Evolutionary conservation across 1,284 basidiomycete genomes (phyloP).

Genomic region (Pholiota adiposa): DNA sequence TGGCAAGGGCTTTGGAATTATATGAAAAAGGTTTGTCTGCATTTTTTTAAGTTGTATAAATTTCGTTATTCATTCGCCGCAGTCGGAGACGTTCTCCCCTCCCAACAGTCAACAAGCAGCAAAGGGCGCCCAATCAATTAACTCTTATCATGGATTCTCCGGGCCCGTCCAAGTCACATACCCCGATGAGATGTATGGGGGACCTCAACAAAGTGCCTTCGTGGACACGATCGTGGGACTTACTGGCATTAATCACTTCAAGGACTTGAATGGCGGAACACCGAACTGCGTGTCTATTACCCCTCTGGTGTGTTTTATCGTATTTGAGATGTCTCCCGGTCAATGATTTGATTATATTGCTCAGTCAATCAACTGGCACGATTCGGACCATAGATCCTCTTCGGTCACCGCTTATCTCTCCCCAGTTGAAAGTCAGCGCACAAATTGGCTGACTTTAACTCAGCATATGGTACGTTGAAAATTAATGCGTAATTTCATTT

Average conservation of each 20-base stretch:
- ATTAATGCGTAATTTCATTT: not conserved
- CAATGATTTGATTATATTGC: not conserved
- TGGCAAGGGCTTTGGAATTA: constrained; percentile 56
- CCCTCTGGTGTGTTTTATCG: constrained; percentile 39
- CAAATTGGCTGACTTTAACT: constrained; percentile 40
- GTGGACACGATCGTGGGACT: constrained; percentile 49
- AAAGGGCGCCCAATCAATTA: constrained; percentile 51
- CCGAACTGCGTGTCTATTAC: constrained; percentile 61
- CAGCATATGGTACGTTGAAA: constrained; percentile 30
- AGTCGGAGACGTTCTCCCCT: constrained; percentile 59
- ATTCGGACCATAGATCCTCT: constrained; percentile 38
- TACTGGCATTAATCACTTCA: constrained; percentile 48
- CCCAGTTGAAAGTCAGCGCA: constrained; percentile 36
- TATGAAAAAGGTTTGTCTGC: constrained; percentile 52
- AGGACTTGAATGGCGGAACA: constrained; percentile 60
- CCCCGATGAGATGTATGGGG: constrained; percentile 58
- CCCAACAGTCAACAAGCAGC: constrained; percentile 53
- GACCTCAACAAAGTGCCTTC: constrained; percentile 57
- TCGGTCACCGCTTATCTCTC: constrained; percentile 40
- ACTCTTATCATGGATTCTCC: constrained; percentile 52
- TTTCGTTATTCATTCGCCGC: not conserved
- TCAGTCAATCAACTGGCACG: constrained; percentile 41
- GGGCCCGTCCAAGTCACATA: constrained; percentile 61
- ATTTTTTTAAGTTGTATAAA: not conserved
- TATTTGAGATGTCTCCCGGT: not conserved